phyloP scores from a whole-genome alignment of 2,329 filamentous ascomycete genomes.

The Botrytis hyacinthi region DNA sequence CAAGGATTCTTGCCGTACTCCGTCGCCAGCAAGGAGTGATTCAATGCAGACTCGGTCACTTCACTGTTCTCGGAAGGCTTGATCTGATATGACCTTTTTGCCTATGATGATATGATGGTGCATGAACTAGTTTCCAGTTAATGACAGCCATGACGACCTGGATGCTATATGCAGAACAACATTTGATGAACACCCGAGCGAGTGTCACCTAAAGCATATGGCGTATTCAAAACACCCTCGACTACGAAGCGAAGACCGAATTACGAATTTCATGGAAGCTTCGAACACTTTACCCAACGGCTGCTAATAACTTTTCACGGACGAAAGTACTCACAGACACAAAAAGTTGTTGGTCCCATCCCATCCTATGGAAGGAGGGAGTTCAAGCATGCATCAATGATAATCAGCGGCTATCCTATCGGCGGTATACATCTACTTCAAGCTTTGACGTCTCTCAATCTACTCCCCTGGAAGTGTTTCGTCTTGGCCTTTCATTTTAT shows the following conservation, averaged over 20 bases:
- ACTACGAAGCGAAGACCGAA: neutral
- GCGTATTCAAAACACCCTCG: neutral
- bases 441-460: neutral
- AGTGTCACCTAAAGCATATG: neutral
- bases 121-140: neutral
- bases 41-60: neutral
- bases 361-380: too few relatives aligned
- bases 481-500: neutral
- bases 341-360: neutral
- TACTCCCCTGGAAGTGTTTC: neutral
- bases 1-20: neutral
- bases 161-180: neutral
- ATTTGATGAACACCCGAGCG: constrained; percentile 4
- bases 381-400: neutral
- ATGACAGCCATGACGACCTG: neutral
- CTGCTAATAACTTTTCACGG: neutral
- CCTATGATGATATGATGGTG: neutral
- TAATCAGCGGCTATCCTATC: neutral
- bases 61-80: neutral
- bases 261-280: neutral
- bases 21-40: neutral
- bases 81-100: neutral
- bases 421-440: too few relatives aligned
- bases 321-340: neutral
- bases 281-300: neutral